Base-by-base conservation (phyloP, 2,329 filamentous ascomycete species). In the Apiospora hydei region DNA sequence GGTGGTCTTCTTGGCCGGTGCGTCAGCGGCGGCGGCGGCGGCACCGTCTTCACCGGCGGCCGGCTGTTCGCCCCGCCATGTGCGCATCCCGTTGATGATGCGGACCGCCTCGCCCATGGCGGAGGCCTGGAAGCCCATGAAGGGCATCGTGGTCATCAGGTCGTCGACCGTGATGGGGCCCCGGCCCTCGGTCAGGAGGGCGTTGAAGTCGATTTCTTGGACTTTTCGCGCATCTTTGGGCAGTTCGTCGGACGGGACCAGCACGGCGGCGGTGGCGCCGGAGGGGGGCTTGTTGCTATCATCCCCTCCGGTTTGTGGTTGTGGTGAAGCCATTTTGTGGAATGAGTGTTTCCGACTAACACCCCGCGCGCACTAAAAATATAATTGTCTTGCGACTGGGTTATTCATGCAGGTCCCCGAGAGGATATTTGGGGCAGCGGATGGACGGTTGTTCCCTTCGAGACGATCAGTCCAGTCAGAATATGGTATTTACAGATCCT, bases 51-150 rank as follows among this genome's bases (percentile, higher is more conserved):
- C 34, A 21, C 90, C 90, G 1, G 93, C 93, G 79, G 95, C 93
- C 0, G 94, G 90, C 6, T 30, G 34, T 8, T 64, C 57, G 80
- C 98, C 93, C 74, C 88, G 88, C 92, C 94, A 98, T 72, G 89
- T 88, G 80, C 94, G 89, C 96, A 99, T 99, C 74, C 94, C 91
- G 80, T 99, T 96, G 81, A 99, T 95, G 79, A 98, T 97, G 73
- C 93, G 89, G 74, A 96, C 91, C 16, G 96, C 96, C 77, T 94
- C 91, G 7, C 90, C 90, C 70, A 95, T 88, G 1, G 91, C 89
- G 72, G 89, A 92, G 41, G 92, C 93, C 82, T 95, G 93, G 77
- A 95, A 95, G 21, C 93, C 96, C 92, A 97, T 98, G 82, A 91
- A 88, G 71, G 89, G 89, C 92, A 98, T 96, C 73, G 92, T 92